phyloP scores from a whole-genome alignment of 1,139 yeast species.

The Blastobotrys serpentis region DNA sequence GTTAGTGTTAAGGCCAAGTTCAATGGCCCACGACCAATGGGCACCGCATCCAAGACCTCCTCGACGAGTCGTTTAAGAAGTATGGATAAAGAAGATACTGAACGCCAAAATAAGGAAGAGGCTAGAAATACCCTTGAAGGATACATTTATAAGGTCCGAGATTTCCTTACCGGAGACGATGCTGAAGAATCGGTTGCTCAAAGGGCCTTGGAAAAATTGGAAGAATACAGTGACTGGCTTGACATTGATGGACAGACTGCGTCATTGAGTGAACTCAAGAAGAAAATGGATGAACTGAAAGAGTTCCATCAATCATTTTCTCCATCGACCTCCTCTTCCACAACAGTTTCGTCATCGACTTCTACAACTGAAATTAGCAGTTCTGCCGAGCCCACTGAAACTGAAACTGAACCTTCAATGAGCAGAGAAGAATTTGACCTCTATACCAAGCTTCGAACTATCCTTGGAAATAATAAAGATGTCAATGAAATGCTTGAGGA shows the following conservation, averaged over 20 bases:
- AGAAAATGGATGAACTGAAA: constrained; percentile 37
- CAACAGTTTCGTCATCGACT: not conserved
- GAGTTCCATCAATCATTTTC: constrained; percentile 27
- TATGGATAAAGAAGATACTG: constrained; percentile 34
- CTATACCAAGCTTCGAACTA: not conserved
- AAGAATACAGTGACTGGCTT: constrained; percentile 69
- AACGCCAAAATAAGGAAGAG: constrained; percentile 34
- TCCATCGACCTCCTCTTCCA: constrained; percentile 9
- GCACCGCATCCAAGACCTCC: constrained; percentile 32
- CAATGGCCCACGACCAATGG: constrained; percentile 35
- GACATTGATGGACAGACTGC: constrained; percentile 70
- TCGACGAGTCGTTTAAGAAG: constrained; percentile 32
- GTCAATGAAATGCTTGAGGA: constrained; percentile 10
- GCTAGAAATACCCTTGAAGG: constrained; percentile 39
- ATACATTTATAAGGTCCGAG: constrained; percentile 36
- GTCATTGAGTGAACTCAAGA: constrained; percentile 43
- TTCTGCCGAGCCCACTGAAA: not conserved
- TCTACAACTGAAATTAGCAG: constrained; percentile 1
- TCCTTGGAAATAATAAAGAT: not conserved
- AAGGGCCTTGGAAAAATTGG: constrained; percentile 35
- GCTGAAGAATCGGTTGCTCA: constrained; percentile 14
- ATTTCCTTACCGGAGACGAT: constrained; percentile 19
- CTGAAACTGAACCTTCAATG: constrained; percentile 4
- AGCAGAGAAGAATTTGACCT: not conserved
- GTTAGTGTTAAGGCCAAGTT: constrained; percentile 26